Conservation (phyloP, 305 asterid species). For the Coffea humblotiana region DNA sequence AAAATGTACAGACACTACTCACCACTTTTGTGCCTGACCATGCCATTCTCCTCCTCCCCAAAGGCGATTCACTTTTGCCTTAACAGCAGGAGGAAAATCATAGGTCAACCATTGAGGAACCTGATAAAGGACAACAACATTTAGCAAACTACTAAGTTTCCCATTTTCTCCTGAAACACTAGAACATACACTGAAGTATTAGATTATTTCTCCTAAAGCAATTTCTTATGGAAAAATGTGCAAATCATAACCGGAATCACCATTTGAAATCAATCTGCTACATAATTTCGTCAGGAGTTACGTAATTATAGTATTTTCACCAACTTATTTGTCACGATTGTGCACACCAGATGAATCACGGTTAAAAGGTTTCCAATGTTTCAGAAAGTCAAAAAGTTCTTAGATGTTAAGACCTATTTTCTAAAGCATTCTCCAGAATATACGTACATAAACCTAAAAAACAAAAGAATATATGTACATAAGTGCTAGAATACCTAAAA, state of each 20-base stretch:
- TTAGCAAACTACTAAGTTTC: background rate
- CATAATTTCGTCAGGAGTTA: background rate
- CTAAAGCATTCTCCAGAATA: too few relatives aligned
- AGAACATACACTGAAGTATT: background rate
- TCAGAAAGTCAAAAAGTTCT: background rate
- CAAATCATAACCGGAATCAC: background rate
- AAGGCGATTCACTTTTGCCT: conserved; percentile 91
- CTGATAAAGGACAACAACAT: conserved; percentile 40
- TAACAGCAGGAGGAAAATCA: conserved; percentile 93
- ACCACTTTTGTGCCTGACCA: conserved; percentile 99
- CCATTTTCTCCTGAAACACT: background rate
- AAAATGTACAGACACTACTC: conserved; percentile 23
- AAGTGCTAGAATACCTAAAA: background rate
- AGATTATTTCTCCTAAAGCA: background rate
- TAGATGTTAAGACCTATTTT: too few relatives aligned
- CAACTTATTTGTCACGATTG: background rate
- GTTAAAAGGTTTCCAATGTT: background rate
- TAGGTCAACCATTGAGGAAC: conserved; percentile 88
- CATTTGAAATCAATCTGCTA: background rate
- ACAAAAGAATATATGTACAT: too few relatives aligned
- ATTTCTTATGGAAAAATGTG: background rate
- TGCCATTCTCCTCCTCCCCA: conserved; percentile 99
- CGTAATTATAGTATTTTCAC: background rate
- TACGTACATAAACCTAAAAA: too few relatives aligned
- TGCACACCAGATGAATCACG: too few relatives aligned